Percentiles rank a stretch among this genome's conserved stretches.
phyloP scores from a whole-genome alignment of 208 protist species.

The Spongospora subterranea region DNA sequence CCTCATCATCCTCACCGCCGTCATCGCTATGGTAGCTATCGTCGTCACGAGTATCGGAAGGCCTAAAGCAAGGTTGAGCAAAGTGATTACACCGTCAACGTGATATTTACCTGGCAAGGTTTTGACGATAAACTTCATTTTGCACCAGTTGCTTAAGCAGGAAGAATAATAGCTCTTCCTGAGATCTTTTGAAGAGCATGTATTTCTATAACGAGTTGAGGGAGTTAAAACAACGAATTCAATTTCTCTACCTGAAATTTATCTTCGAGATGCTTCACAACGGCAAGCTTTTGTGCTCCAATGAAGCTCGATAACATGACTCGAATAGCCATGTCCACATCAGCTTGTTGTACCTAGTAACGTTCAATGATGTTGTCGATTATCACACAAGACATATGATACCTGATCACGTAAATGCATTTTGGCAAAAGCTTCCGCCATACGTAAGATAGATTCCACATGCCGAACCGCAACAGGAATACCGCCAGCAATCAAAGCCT shows the following conservation, averaged over 20 bases:
- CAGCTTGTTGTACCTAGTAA: constrained; percentile 86
- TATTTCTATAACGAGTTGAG: constrained; percentile 59
- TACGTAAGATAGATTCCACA: constrained; percentile 97
- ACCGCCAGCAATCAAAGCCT: constrained; percentile 85
- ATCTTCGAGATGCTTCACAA: constrained; percentile 65
- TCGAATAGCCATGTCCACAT: constrained; percentile 95
- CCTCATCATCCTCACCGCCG: background rate
- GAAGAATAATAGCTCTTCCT: constrained; percentile 60
- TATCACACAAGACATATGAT: background rate
- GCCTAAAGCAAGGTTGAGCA: background rate
- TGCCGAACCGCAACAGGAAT: constrained; percentile 96
- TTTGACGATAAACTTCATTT: constrained; percentile 37
- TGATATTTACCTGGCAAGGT: background rate
- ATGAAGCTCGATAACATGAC: constrained; percentile 98
- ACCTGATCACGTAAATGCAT: constrained; percentile 90
- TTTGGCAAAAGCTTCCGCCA: constrained; percentile 92
- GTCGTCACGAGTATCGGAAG: background rate
- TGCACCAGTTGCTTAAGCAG: constrained; percentile 53
- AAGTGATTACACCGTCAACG: background rate
- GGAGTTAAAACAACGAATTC: background rate
- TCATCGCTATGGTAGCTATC: background rate
- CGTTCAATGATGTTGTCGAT: constrained; percentile 29
- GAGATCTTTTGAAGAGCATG: constrained; percentile 17
- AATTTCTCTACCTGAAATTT: constrained; percentile 60
- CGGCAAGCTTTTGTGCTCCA: constrained; percentile 85